Percentiles rank a stretch among this genome's conserved stretches.
Evolutionary conservation across 352 stramenopile genomes (phyloP).

Genomic region (Phytophthora pluvialis): DNA sequence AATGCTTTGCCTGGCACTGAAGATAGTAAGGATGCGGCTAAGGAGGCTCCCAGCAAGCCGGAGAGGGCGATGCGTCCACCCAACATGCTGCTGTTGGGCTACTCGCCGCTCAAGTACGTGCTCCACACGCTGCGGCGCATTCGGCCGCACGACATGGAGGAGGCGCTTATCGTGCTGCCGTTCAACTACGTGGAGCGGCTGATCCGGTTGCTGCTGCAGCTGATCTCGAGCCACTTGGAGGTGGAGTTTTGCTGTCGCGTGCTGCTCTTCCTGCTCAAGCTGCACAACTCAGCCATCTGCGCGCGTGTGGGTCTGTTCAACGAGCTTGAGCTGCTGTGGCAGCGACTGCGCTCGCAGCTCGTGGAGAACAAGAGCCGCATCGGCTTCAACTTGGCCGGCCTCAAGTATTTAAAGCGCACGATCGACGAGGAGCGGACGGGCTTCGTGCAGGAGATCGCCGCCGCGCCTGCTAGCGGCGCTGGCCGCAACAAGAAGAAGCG

Average conservation of each 20-base stretch:
- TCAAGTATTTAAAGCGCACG: constrained; percentile 90
- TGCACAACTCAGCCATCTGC: constrained; percentile 84
- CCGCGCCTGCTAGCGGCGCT: constrained; percentile 22
- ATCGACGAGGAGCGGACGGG: constrained; percentile 80
- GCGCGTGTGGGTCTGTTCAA: constrained; percentile 72
- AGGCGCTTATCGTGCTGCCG: constrained; percentile 97
- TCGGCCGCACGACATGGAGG: constrained; percentile 96
- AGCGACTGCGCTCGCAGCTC: constrained; percentile 75
- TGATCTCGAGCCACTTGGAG: constrained; percentile 89
- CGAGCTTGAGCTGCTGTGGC: constrained; percentile 81
- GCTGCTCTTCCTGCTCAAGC: constrained; percentile 75
- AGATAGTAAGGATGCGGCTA: constrained; percentile 35
- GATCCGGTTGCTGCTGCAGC: constrained; percentile 92
- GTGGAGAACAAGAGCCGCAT: constrained; percentile 86
- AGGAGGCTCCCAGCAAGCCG: constrained; percentile 39
- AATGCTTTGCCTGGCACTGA: constrained; percentile 29
- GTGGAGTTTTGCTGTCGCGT: constrained; percentile 93
- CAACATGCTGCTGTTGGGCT: constrained; percentile 95
- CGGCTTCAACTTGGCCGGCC: constrained; percentile 86
- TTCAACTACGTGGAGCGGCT: constrained; percentile 96
- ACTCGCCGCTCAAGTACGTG: constrained; percentile 95
- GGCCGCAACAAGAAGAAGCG: constrained; percentile 69
- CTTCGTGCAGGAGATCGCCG: constrained; percentile 79
- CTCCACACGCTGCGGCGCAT: constrained; percentile 94
- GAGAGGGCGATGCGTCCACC: constrained; percentile 64